Conservation (phyloP, 1,284 basidiomycete genomes). For the Rhodotorula sp. region DNA sequence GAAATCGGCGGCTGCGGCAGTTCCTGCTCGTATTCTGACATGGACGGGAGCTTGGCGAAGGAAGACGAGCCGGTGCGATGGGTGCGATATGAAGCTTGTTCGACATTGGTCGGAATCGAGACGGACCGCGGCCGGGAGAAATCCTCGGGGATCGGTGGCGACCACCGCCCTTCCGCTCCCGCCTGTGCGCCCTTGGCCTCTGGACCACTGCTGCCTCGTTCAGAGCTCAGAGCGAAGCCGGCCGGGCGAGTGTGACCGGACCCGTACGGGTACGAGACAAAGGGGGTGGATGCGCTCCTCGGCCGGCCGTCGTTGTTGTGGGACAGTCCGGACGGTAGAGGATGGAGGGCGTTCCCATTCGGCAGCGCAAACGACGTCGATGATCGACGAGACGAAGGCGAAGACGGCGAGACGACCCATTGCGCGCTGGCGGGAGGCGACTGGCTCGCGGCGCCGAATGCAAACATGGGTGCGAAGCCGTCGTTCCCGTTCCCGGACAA, state of each 20-base stretch:
- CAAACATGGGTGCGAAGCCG: not conserved
- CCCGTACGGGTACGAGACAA: not conserved
- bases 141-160: not conserved
- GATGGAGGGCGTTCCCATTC: slow-evolving; percentile 19
- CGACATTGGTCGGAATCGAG: not conserved
- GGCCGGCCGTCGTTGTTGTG: not conserved
- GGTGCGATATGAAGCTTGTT: not conserved
- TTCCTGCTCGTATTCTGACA: not conserved
- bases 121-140: slow-evolving; percentile 13
- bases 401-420: not conserved
- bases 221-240: slow-evolving; percentile 25
- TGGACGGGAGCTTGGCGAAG: not conserved
- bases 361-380: slow-evolving; percentile 6
- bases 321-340: slow-evolving; percentile 7
- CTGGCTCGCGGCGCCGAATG: not conserved
- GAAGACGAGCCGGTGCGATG: not conserved
- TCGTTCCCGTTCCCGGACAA: not conserved
- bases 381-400: not conserved
- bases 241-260: not conserved
- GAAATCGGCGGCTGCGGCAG: not conserved
- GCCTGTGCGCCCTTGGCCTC: not conserved
- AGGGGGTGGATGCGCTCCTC: slow-evolving; percentile 5
- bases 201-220: not conserved
- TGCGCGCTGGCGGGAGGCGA: not conserved
- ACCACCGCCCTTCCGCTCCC: not conserved